These are phyloP conservation scores for Gautieria morchelliformis DNA, from an alignment of 768 basidiomycete species.

Conservation along the genomic window DNA sequence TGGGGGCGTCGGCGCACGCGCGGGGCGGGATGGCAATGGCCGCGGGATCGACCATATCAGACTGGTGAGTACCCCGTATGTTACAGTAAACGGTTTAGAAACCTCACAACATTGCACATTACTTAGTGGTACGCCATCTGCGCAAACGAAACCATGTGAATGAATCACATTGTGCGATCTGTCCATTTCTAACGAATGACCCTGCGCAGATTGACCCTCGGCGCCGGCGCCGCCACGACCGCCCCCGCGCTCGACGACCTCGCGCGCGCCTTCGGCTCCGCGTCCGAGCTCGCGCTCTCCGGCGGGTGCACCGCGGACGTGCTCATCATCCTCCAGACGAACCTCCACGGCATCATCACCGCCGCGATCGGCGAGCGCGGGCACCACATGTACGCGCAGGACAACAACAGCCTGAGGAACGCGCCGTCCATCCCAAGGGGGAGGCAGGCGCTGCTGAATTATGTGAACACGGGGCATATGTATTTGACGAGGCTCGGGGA, in stretches of 20 bases:
- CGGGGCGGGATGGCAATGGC: no score
- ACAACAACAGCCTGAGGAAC: no score
- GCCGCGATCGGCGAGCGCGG: slow-evolving; percentile 2
- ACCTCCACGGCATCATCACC: not conserved
- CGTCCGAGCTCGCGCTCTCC: not conserved
- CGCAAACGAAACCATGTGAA: slow-evolving; percentile 6
- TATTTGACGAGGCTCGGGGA: not conserved
- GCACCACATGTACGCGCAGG: no score
- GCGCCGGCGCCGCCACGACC: not conserved
- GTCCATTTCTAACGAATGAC: no score
- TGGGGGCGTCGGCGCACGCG: not conserved
- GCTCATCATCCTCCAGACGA: not conserved
- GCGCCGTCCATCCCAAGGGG: not conserved
- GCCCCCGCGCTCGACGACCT: not conserved
- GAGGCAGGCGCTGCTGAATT: not conserved
- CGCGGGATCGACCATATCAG: not conserved
- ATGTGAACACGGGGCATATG: not conserved
- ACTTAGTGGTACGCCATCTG: slow-evolving; percentile 9
- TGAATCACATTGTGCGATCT: not conserved
- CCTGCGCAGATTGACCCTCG: not conserved
- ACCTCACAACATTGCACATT: no score
- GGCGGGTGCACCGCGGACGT: not conserved
- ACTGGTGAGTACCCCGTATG: no score
- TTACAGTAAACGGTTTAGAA: no score
- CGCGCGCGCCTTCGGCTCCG: not conserved